Evolutionary conservation across 257 asterid genomes (phyloP), one percentile per base, ranked within the genome.

Genomic region (Nicotiana noctiflora): DNA sequence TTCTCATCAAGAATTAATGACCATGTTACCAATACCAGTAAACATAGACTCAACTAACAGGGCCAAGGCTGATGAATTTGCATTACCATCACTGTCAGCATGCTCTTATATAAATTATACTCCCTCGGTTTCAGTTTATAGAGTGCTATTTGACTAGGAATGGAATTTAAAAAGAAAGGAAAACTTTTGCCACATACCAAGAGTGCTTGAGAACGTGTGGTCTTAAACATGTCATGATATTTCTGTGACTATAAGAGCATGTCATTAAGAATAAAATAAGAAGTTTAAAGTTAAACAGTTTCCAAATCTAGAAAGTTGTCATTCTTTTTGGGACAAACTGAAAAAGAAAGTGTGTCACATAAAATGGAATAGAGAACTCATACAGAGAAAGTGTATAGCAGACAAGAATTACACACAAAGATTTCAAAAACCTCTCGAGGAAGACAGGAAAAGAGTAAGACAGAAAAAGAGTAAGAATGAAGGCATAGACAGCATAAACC

Each of bases 401-500:
- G 31, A 67, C 5, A 67, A 66, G 76, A 67, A 34, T 17, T 52
- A 67, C 29, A 66, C 75, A 68, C 12, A 29, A 6, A 19, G 32
- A 19, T 68, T 19, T 40, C 53, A 2, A 68, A 23, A 40, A 67
- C 11, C 76, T 53, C 79, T 13, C 52, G 21, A 68, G 32, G 7
- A 19, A 68, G 56, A 68, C 52, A 66, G 75, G 6, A 66, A 37
- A 66, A 67, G 32, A 5, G 60, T 1, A 27, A 77, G 21, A 25
- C 57, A 34, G 21, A 67, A 76, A 40, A 62, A 72, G 60, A 25
- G 10, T 61, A 21, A 82, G 65, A 80, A 49, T 63, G 79, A 83
- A 82, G 19, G 82, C 8, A 55, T 11, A 37, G 85, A 63, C 55
- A 76, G 79, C 66, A 55, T 51, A 76, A 79, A 95, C 99, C 97